Conservation (phyloP, 257 asterid genomes). For the Coffea eugenioides region DNA sequence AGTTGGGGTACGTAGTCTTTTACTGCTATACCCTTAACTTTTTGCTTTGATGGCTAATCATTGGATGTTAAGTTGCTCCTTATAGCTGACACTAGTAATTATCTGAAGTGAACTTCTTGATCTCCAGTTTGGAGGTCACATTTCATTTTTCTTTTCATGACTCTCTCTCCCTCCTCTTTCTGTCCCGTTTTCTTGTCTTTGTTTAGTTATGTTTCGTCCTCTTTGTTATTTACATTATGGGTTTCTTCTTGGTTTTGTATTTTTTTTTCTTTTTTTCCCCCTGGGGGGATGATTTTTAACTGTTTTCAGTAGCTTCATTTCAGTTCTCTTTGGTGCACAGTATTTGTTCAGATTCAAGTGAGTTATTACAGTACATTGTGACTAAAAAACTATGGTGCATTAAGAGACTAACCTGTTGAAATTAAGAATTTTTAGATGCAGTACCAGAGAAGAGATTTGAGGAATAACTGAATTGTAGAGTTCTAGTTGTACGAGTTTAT, state of each 20-base stretch:
- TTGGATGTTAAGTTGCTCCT: background rate
- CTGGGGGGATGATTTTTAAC: background rate
- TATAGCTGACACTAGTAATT: background rate
- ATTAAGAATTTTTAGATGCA: background rate
- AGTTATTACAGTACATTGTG: background rate
- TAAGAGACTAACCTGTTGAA: background rate
- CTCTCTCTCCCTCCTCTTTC: background rate
- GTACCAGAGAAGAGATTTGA: background rate
- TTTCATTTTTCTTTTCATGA: background rate
- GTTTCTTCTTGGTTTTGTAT: too few relatives aligned
- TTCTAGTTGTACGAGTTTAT: background rate
- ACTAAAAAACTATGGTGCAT: background rate
- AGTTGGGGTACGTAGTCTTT: slow-evolving; percentile 58
- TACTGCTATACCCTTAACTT: slow-evolving; percentile 16
- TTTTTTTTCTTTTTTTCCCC: background rate
- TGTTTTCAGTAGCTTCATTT: background rate
- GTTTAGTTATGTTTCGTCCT: background rate
- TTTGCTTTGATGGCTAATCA: background rate
- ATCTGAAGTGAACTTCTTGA: background rate
- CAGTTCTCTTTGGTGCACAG: background rate
- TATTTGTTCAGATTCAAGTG: background rate
- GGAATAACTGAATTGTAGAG: background rate
- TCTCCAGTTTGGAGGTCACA: background rate
- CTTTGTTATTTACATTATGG: background rate
- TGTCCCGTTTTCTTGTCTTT: background rate